phyloP scores from a whole-genome alignment of 2,329 filamentous ascomycete genomes.

The Teratosphaeria viscida region DNA sequence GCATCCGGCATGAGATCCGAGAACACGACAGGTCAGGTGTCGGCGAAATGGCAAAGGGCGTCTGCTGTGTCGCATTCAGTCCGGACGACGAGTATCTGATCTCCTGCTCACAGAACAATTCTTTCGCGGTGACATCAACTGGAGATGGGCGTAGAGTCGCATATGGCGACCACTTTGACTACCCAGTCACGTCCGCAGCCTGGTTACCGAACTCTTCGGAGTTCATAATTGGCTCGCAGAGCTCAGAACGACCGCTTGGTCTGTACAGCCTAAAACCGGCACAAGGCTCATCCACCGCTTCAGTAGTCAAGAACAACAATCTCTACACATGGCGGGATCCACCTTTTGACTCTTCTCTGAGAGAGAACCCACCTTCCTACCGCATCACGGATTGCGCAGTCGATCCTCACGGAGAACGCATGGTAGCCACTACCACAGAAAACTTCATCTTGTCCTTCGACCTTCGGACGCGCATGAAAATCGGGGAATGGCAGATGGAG shows the following conservation, averaged over 20 bases:
- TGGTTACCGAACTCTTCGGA: constrained; percentile 71
- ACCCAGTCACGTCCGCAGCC: constrained; percentile 80
- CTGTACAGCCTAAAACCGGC: constrained; percentile 31
- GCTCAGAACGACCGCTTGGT: constrained; percentile 54
- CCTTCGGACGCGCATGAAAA: constrained; percentile 51
- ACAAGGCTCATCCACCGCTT: not conserved
- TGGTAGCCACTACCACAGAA: constrained; percentile 67
- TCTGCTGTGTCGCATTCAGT: constrained; percentile 81
- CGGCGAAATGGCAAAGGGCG: constrained; percentile 35
- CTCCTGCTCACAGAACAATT: constrained; percentile 51
- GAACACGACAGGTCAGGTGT: constrained; percentile 18
- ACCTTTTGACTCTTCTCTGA: constrained; percentile 45
- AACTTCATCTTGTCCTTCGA: constrained; percentile 73
- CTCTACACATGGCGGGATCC: constrained; percentile 29
- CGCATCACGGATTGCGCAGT: constrained; percentile 79
- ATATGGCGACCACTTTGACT: constrained; percentile 59
- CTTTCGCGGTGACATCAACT: constrained; percentile 24
- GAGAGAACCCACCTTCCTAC: constrained; percentile 45
- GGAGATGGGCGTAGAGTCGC: constrained; percentile 48
- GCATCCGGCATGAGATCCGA: constrained; percentile 42
- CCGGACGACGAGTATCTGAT: constrained; percentile 81
- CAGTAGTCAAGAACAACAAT: constrained; percentile 18
- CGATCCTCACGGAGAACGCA: constrained; percentile 65
- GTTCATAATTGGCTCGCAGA: constrained; percentile 71
- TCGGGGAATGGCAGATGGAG: constrained; percentile 62